phyloP scores from a whole-genome alignment of 176 grass and related monocot genomes.

The Carex cristatella region DNA sequence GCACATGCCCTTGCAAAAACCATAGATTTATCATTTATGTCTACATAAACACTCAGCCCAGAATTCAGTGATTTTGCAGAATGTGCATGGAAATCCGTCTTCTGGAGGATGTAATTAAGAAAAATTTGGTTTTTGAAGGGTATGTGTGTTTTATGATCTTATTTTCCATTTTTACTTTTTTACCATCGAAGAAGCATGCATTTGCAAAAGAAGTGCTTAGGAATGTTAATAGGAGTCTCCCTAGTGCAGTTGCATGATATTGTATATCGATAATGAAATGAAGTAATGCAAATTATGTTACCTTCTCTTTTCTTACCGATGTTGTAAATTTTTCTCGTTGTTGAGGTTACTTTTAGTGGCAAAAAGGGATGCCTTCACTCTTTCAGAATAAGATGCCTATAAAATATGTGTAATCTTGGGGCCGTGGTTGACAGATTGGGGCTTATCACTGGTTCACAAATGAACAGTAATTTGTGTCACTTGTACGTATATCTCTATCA shows the following conservation, averaged over 20 bases:
- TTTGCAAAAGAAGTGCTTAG: constrained; percentile 1
- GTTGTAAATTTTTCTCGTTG: neutral
- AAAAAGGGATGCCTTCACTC: neutral
- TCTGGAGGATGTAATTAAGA: neutral
- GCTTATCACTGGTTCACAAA: neutral
- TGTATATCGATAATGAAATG: neutral
- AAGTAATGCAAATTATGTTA: neutral
- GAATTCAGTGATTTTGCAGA: constrained; percentile 10
- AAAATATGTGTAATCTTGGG: too few species aligned
- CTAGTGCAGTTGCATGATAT: constrained; percentile 1
- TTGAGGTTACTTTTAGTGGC: neutral
- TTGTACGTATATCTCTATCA: neutral
- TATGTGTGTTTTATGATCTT: neutral
- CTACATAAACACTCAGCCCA: neutral
- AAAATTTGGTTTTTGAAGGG: neutral
- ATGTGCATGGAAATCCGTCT: constrained; percentile 3
- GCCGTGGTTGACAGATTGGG: neutral
- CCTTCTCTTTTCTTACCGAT: neutral
- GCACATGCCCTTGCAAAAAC: neutral
- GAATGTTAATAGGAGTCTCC: neutral
- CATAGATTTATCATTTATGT: neutral
- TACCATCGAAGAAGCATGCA: neutral
- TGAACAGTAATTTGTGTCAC: neutral
- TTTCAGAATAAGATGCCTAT: neutral
- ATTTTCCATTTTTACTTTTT: neutral